Evolutionary conservation across 23 red algal species (phyloP).

Genomic region (Gracilariopsis chorda): DNA sequence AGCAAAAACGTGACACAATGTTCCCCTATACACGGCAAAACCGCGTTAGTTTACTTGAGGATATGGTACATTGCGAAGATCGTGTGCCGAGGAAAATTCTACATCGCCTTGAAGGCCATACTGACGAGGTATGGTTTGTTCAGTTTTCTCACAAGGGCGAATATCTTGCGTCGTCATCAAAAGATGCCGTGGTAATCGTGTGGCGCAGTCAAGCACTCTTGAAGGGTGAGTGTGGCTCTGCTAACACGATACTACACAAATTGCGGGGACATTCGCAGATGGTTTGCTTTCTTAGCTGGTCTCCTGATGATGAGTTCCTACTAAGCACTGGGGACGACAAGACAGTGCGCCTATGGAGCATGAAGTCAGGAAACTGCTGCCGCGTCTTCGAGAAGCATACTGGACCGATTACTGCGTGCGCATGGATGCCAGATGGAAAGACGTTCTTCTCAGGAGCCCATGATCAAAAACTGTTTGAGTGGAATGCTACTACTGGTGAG

Average conservation of each 20-base stretch:
- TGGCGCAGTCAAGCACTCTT: constrained; percentile 56
- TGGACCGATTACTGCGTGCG: constrained; percentile 77
- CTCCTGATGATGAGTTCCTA: constrained; percentile 74
- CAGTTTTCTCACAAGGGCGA: constrained; percentile 90
- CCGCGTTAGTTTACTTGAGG: constrained; percentile 77
- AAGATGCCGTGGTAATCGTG: constrained; percentile 73
- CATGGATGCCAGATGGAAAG: constrained; percentile 87
- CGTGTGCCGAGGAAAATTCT: constrained; percentile 65
- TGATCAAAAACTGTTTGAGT: constrained; percentile 68
- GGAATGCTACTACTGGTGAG: constrained; percentile 50
- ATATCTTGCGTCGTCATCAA: constrained; percentile 81
- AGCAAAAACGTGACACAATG: constrained; percentile 66
- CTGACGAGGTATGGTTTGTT: constrained; percentile 96
- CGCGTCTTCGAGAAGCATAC: constrained; percentile 68
- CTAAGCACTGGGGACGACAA: constrained; percentile 77
- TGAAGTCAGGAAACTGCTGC: constrained; percentile 58
- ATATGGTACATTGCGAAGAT: constrained; percentile 74
- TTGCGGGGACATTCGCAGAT: constrained; percentile 76
- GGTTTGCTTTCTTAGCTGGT: constrained; percentile 84
- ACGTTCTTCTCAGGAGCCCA: constrained; percentile 70
- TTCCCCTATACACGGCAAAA: constrained; percentile 85
- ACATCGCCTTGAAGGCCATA: constrained; percentile 63
- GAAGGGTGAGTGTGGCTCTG: constrained; percentile 8
- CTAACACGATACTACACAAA: constrained; percentile 54
- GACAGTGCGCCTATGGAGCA: constrained; percentile 80